Conservation (phyloP, 352 stramenopile genomes). For the Phytopythium sindhum region DNA sequence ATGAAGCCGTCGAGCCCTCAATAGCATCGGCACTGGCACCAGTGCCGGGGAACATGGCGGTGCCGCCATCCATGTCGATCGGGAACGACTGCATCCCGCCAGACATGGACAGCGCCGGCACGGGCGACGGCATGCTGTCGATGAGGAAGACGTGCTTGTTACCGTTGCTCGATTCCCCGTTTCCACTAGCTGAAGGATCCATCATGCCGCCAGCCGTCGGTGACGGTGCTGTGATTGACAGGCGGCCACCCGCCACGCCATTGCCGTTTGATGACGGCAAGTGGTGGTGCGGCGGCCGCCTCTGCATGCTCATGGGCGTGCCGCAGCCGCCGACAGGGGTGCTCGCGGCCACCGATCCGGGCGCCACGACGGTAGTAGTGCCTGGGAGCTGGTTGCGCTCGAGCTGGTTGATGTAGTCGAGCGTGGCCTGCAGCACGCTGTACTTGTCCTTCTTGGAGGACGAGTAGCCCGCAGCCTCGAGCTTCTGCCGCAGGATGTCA, state of each 20-base stretch:
- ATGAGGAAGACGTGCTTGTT: constrained; percentile 67
- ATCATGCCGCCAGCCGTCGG: constrained; percentile 11
- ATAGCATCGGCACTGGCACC: constrained; percentile 26
- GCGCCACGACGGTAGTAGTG: background rate
- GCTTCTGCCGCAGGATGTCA: constrained; percentile 72
- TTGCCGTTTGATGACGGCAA: constrained; percentile 27
- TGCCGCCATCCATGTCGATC: constrained; percentile 53
- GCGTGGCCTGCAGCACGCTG: constrained; percentile 76
- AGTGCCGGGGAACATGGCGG: constrained; percentile 23
- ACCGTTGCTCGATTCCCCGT: constrained; percentile 18
- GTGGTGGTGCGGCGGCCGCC: constrained; percentile 22
- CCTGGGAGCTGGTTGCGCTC: constrained; percentile 53
- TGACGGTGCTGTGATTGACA: constrained; percentile 54
- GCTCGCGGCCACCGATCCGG: background rate
- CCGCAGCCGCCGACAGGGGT: background rate
- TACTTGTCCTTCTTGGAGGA: constrained; percentile 87
- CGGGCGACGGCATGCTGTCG: constrained; percentile 70
- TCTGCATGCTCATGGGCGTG: constrained; percentile 18
- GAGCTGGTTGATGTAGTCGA: constrained; percentile 79
- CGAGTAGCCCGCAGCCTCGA: constrained; percentile 66
- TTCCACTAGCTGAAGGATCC: constrained; percentile 3
- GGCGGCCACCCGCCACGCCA: constrained; percentile 14
- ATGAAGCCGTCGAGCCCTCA: constrained; percentile 64
- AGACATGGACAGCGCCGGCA: constrained; percentile 63
- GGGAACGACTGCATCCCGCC: constrained; percentile 55